Conservation (phyloP, 1,284 basidiomycete genomes). For the Puccinia horiana region DNA sequence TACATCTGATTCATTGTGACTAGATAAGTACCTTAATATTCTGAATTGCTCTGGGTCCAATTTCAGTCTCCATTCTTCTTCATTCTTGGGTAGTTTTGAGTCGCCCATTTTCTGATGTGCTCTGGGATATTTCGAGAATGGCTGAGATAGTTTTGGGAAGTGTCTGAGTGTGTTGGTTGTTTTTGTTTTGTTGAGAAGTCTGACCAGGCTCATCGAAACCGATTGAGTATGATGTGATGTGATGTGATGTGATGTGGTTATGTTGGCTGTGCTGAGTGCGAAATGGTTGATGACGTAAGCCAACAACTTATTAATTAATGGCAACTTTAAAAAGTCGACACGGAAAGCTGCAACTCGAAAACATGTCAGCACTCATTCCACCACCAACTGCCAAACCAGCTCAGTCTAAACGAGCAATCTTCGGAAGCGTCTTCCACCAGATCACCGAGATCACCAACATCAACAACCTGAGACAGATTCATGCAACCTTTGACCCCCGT, state of each 20-base stretch:
- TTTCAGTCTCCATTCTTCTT: slow-evolving; percentile 45
- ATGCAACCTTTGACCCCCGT: slow-evolving; percentile 44
- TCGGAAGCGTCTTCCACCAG: slow-evolving; percentile 35
- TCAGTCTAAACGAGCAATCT: slow-evolving; percentile 28
- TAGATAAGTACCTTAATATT: slow-evolving; percentile 27
- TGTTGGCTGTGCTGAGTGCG: no score
- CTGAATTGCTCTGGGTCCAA: slow-evolving; percentile 37
- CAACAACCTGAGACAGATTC: slow-evolving; percentile 40
- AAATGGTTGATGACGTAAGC: no score
- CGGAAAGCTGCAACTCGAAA: no score
- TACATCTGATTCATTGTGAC: not conserved
- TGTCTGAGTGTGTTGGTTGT: not conserved
- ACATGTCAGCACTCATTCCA: slow-evolving; percentile 1
- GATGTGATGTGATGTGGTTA: no score
- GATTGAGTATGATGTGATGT: no score
- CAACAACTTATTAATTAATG: no score
- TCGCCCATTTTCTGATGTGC: not conserved
- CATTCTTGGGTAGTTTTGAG: slow-evolving; percentile 27
- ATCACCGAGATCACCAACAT: slow-evolving; percentile 39
- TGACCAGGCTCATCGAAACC: not conserved
- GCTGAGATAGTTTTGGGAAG: not conserved
- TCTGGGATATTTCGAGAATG: not conserved
- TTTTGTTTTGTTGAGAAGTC: no score
- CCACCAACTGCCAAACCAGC: not conserved
- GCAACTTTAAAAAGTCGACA: no score